Evolutionary conservation across 1,284 basidiomycete species (phyloP), one percentile per base, ranked within the genome.

Genomic region (Coniferiporia weirii): DNA sequence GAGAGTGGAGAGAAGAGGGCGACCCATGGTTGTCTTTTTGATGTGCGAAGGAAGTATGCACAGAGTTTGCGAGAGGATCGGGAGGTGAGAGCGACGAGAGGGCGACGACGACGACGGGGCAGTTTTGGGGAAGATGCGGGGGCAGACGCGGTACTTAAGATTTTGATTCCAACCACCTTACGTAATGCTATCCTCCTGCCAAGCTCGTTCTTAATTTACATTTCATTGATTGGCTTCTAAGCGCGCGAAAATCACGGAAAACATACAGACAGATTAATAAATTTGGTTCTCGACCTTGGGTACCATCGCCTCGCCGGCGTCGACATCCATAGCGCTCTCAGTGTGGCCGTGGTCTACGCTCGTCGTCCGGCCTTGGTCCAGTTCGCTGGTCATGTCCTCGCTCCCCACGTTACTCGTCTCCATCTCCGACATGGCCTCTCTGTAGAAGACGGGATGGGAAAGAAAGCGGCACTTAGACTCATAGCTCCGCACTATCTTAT

Each of bases 1-100:
- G 36, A 61, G 51, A 12, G 64, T 72, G 38, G 86, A 86, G 71
- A 81, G 85, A 62, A 88, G 78, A 64, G 85, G 79, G 64, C 85
- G 84, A 64, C 87, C 86, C 87, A 89, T 89, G 0, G 46, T 19
- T 22, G 15, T 51, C 13, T 13, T 45, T 35, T 51, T 56, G 15
- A 9, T 40, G 15, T 10, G 15, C 43, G 40, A 32, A 19, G 20
- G 17, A 44, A 20, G 19, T 52, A 56, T 32, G 38, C 22, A 54
- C 35, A 22, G 44, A 54, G 44, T 17, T n/a, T 2, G 4, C 10
- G n/a, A 27, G 54, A 49, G 19, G 34, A 47, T 13, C 22, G 19
- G 43, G 43, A 48, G 43, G 5, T 38, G 38, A 34, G 19, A 44
- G 55, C 27, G 59, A 40, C 17, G 38, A n/a, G 17, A 27, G 32